phyloP scores from a whole-genome alignment of 768 basidiomycete species.

The Gymnopilus dilepis region DNA sequence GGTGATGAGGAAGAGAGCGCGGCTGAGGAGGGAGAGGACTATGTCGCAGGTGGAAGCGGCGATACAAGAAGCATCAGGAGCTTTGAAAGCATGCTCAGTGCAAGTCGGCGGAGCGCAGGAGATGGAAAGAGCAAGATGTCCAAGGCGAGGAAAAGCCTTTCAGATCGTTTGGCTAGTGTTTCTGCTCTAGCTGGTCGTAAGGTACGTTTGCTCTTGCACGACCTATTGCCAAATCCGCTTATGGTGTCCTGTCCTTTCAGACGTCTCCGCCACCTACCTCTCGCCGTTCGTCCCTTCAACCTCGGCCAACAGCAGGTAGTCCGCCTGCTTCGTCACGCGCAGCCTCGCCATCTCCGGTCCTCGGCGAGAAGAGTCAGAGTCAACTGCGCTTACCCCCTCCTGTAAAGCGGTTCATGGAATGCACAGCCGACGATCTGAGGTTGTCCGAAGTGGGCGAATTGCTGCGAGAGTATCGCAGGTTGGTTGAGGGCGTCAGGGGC shows the following conservation, averaged over 20 bases:
- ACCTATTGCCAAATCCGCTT: neutral
- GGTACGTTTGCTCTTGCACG: conserved; percentile 11
- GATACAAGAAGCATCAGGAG: conserved; percentile 83
- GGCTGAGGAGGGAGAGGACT: conserved; percentile 36
- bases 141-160: conserved; percentile 66
- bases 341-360: conserved; percentile 43
- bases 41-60: conserved; percentile 37
- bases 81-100: conserved; percentile 85
- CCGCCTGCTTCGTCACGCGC: conserved; percentile 26
- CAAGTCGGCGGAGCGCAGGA: conserved; percentile 34
- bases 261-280: conserved; percentile 37
- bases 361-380: conserved; percentile 24
- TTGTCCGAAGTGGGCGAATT: conserved; percentile 83
- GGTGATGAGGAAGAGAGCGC: conserved; percentile 46
- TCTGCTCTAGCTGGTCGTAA: conserved; percentile 56
- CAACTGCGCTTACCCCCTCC: conserved; percentile 61
- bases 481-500: conserved; percentile 71
- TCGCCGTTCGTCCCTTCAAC: conserved; percentile 46
- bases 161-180: conserved; percentile 83
- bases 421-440: conserved; percentile 75
- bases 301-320: conserved; percentile 15
- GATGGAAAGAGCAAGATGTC: conserved; percentile 15
- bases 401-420: conserved; percentile 72
- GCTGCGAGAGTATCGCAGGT: conserved; percentile 77
- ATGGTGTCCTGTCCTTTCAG: conserved; percentile 5